Percentiles rank a stretch among this genome's conserved stretches.
These are phyloP conservation scores for Tricholoma sp. DNA, from an alignment of 768 basidiomycete species.

Conservation along the genomic window DNA sequence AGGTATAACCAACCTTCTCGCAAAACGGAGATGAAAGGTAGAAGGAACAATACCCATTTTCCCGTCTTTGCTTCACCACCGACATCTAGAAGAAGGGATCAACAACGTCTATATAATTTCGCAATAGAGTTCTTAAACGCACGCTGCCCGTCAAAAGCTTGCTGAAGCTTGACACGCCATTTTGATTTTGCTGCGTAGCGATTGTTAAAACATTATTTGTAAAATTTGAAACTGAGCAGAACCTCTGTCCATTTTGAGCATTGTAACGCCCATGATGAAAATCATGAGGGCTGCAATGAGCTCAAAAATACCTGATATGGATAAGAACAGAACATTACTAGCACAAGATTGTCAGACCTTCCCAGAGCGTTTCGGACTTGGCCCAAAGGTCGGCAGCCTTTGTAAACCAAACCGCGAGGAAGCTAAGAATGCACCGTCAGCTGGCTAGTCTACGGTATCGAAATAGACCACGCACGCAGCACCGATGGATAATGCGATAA, in stretches of 20 bases:
- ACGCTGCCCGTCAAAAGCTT: constrained; percentile 65
- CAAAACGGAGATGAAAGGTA: constrained; percentile 89
- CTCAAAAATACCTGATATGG: constrained; percentile 53
- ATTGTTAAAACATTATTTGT: not conserved
- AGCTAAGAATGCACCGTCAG: constrained; percentile 28
- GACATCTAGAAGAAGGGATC: constrained; percentile 27
- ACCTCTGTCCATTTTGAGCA: constrained; percentile 90
- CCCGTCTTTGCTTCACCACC: constrained; percentile 49
- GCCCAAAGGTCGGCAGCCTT: constrained; percentile 80
- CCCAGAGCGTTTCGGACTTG: constrained; percentile 87
- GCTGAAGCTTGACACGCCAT: constrained; percentile 86
- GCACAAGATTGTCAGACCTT: constrained; percentile 51
- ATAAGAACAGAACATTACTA: not conserved
- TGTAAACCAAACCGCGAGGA: constrained; percentile 95
- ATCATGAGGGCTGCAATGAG: constrained; percentile 76
- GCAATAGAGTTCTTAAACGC: constrained; percentile 12
- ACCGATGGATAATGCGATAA: constrained; percentile 77
- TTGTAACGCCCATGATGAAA: constrained; percentile 88
- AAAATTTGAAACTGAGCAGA: not conserved
- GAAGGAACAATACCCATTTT: constrained; percentile 84
- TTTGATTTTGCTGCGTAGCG: constrained; percentile 65
- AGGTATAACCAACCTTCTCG: constrained; percentile 63
- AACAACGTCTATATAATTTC: not conserved
- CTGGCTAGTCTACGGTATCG: not conserved
- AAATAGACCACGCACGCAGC: constrained; percentile 49